Evolutionary conservation across 106 monocot genomes (phyloP).

Genomic region (Cymbidium sinense): DNA sequence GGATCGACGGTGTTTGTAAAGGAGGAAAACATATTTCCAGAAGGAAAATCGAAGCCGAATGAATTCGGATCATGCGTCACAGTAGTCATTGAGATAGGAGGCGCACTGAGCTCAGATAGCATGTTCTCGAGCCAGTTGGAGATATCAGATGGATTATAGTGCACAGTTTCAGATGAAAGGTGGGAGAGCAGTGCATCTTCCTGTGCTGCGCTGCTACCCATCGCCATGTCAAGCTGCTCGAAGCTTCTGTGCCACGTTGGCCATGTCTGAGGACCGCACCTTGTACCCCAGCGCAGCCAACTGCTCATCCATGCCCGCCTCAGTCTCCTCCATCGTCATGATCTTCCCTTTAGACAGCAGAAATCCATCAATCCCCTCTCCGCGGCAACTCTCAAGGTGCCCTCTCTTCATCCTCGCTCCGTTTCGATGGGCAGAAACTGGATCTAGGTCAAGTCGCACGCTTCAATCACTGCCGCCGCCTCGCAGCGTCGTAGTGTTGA

Average conservation of each 20-base stretch:
- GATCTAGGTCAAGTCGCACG: background rate
- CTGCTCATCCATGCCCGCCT: conserved; percentile 46
- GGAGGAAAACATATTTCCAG: background rate
- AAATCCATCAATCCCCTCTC: background rate
- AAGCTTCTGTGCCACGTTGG: conserved; percentile 78
- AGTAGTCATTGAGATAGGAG: conserved; percentile 18
- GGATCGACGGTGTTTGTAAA: background rate
- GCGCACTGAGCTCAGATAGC: conserved; percentile 60
- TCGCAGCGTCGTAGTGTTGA: background rate
- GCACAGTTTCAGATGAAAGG: conserved; percentile 40
- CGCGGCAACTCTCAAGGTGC: background rate
- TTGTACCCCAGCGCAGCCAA: conserved; percentile 61
- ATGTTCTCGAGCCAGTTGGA: conserved; percentile 65
- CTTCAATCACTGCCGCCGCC: background rate
- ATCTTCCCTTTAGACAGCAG: background rate
- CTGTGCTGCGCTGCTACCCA: conserved; percentile 22
- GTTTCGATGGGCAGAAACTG: background rate
- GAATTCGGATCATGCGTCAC: background rate
- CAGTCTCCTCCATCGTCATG: conserved; percentile 18
- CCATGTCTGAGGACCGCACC: conserved; percentile 67
- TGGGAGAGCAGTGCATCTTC: conserved; percentile 40
- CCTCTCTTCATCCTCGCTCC: background rate
- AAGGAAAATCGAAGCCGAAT: background rate
- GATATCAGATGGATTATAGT: conserved; percentile 70
- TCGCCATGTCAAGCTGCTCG: conserved; percentile 83